phyloP scores from a whole-genome alignment of 306 rosid species.

The Rosa rugosa region DNA sequence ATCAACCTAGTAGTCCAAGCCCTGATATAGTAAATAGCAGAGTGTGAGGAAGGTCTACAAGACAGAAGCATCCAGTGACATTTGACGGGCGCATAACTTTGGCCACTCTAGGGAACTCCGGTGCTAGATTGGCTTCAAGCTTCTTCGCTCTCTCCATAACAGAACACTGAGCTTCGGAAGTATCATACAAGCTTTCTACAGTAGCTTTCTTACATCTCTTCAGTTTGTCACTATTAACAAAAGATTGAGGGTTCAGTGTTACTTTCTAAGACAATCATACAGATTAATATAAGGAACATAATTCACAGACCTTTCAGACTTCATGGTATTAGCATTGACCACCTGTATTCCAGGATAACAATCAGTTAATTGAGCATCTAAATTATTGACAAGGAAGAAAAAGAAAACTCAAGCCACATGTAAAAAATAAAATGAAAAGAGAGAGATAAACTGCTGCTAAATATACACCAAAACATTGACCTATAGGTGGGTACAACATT shows the following conservation, averaged over 20 bases:
- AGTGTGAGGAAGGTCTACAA: slow-evolving; percentile 30
- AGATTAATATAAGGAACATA: not conserved
- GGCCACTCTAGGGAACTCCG: slow-evolving; percentile 35
- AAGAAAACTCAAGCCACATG: not conserved
- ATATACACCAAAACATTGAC: not conserved
- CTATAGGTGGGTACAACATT: not conserved
- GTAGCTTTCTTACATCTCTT: slow-evolving; percentile 21
- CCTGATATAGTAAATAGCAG: not conserved
- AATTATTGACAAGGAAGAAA: not conserved
- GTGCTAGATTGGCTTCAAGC: slow-evolving; percentile 36
- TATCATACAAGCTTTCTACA: slow-evolving; percentile 5
- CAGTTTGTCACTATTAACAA: slow-evolving; percentile 18
- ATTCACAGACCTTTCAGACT: slow-evolving; percentile 32
- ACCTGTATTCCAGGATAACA: slow-evolving; percentile 24
- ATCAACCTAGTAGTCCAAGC: not conserved
- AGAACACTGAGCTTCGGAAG: slow-evolving; percentile 15
- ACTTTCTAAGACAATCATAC: not conserved
- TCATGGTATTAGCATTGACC: slow-evolving; percentile 6
- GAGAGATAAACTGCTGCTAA: not conserved
- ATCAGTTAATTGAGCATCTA: not conserved
- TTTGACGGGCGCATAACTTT: slow-evolving; percentile 50
- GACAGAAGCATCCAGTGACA: slow-evolving; percentile 52
- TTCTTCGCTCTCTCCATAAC: slow-evolving; percentile 33
- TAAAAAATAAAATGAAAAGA: not conserved
- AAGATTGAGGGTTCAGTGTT: slow-evolving; percentile 8